Evolutionary conservation across 805 yeast species (phyloP), one percentile per base, ranked within the genome.

Genomic region (Blastobotrys americana): DNA sequence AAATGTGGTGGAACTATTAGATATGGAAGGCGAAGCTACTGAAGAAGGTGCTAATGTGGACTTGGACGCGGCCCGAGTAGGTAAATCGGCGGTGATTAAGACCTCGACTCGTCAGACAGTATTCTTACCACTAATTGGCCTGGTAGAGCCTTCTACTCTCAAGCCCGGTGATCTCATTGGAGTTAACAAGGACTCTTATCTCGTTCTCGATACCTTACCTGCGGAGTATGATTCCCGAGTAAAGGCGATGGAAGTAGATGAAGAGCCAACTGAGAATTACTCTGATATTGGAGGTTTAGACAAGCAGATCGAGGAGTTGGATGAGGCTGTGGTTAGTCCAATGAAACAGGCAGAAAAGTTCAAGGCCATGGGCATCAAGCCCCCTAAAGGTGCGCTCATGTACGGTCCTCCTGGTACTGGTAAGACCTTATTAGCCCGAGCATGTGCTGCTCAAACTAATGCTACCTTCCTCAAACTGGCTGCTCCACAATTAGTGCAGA

Each of bases 391-490:
- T 64, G 97, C 96, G 3, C 73, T 93, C 43, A 87, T 93, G 89
- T 93, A 93, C 63, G 99, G 99, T 31, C 97, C 99, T 5, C 99
- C 99, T 43, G 99, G 99, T 65, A 93, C 98, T 1, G 99, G 99
- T 65, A 93, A 93, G 68, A 93, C 98, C 1, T 71, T 93, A 49
- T 73, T 93, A 54, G 99, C 99, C 6, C 81, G 96, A 64, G 98
- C 98, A 1, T 95, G 97, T 70, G 99, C 99, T 19, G 96, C 97
- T 44, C 97, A 93, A 66, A 86, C 97, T 0, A 88, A 89, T 66
- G 98, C 98, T 13, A 93, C 98, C 0, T 93, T 93, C 64, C 73
- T 93, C 62, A 86, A 95, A 62, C 76, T 93, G 45, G 97, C 97
- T 1, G 99, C 97, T 31, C 96, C 98, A 5, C 98, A 93, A 67